phyloP scores from a whole-genome alignment of 257 asterid genomes.

The Ilex asprella region DNA sequence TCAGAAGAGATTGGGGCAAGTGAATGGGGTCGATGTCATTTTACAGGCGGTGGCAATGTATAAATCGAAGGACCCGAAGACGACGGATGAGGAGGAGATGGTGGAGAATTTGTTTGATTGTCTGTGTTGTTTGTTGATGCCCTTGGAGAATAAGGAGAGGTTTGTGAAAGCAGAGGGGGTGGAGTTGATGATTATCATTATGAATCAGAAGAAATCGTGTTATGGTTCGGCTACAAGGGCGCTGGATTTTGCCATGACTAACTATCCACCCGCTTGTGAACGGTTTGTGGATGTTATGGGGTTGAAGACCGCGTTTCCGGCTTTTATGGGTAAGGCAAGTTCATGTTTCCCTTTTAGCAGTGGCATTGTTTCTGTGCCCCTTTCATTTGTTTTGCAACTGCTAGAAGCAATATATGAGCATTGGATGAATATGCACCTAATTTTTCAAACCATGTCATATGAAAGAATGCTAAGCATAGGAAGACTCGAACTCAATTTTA shows the following conservation, averaged over 20 bases:
- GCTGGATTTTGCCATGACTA: conserved; percentile 88
- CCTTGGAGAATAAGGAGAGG: conserved; percentile 95
- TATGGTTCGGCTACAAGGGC: conserved; percentile 93
- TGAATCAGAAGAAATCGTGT: conserved; percentile 94
- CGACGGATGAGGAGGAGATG: conserved; percentile 95
- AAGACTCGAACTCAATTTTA: too few relatives aligned
- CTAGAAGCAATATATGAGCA: too few relatives aligned
- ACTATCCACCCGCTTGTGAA: conserved; percentile 95
- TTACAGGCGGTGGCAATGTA: conserved; percentile 96
- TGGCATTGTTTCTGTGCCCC: too few relatives aligned
- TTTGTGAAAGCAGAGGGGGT: conserved; percentile 98
- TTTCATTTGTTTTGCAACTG: too few relatives aligned
- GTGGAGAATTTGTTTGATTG: conserved; percentile 90
- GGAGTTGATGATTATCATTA: conserved; percentile 89
- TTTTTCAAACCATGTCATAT: too few relatives aligned
- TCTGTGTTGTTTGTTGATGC: conserved; percentile 92
- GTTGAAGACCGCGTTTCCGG: conserved; percentile 96
- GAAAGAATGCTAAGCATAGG: too few relatives aligned
- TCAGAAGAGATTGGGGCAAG: conserved; percentile 89
- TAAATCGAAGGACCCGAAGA: conserved; percentile 89
- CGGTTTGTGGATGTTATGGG: conserved; percentile 97
- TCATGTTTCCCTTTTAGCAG: conserved; percentile 27
- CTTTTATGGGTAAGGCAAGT: conserved; percentile 99
- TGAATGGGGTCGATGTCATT: conserved; percentile 91
- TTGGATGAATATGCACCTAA: too few relatives aligned